Evolutionary conservation across 1,139 yeast species (phyloP).

Genomic region (Geotrichum siamense): DNA sequence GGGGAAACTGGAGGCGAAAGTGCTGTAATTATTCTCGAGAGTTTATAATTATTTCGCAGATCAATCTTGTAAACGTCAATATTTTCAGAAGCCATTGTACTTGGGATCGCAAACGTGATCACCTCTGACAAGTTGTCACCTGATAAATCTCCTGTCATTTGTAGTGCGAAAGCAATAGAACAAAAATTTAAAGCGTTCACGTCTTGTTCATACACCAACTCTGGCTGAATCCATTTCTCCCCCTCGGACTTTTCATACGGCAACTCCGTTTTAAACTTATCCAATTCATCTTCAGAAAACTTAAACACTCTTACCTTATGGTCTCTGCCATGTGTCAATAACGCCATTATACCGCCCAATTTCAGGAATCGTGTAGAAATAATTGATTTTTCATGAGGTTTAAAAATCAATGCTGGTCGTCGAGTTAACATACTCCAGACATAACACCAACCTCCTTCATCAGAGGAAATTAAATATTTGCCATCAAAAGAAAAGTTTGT

Average conservation of each 20-base stretch:
- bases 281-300: conserved; percentile 1
- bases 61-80: conserved; percentile 31
- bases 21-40: conserved; percentile 22
- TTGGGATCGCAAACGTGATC: conserved; percentile 33
- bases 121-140: neutral
- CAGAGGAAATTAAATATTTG: conserved; percentile 26
- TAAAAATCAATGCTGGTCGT: conserved; percentile 35
- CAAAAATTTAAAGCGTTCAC: conserved; percentile 39
- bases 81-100: conserved; percentile 34
- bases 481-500: conserved; percentile 21
- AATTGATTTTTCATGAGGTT: conserved; percentile 32
- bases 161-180: conserved; percentile 25
- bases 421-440: conserved; percentile 35
- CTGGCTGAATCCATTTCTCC: conserved; percentile 18
- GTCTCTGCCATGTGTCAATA: conserved; percentile 39
- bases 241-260: conserved; percentile 21
- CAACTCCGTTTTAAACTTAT: conserved; percentile 10
- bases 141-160: neutral
- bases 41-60: conserved; percentile 19
- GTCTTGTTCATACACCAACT: conserved; percentile 31
- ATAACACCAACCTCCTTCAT: conserved; percentile 37
- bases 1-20: conserved; percentile 14
- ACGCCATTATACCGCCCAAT: neutral
- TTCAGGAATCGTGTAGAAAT: conserved; percentile 24
- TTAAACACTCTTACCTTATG: conserved; percentile 30